Base-by-base conservation (phyloP, 176 grass and related monocot species). In the Carex littledalei region DNA sequence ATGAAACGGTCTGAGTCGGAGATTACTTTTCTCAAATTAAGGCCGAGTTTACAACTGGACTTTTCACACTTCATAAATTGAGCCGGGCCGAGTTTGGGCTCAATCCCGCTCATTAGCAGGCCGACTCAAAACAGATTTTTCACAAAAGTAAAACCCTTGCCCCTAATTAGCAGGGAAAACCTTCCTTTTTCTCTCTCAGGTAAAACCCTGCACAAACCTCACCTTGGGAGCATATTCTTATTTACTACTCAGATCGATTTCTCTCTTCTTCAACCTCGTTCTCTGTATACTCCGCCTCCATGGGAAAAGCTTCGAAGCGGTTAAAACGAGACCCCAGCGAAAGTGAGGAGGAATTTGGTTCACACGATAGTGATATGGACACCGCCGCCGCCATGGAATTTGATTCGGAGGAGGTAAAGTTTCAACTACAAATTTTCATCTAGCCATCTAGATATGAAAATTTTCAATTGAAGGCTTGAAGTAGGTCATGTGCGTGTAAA, bases 261-360 rank as follows among this genome's bases (percentile, higher is more conserved):
- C 18, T 45, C 68, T 45, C 39, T 72, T 63, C 6, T 81, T 41
- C 9, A 41, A 20, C 34, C 22, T 73, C 41, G 10, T 71, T 57
- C 9, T 8, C 53, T 59, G 29, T 79, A 13, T 34, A 52, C 84
- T 65, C 16, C 2, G 6, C 3, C 34, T 77, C 8, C 50, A 88
- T 88, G 87, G 68, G 57, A 35, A 67, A 75, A 79, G 47, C 81
- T 65, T 50, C n/a, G 1, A 88, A 88, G 70, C 20, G 57, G 64
- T 18, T 55, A 29, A 88, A 88, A 79, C 71, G 81, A 16, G 81
- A 56, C 22, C 57, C 74, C 13, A 47, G 63, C 37, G 72, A 84
- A 5, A 84, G 87, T 71, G 58, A 52, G 45, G 61, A 76, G 32
- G 59, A 55, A 39, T 43, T 49, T 4, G 72, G 45, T 53, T 83